These are phyloP conservation scores for Chlorociboria aeruginascens DNA, from an alignment of 495 filamentous ascomycete species.

Conservation along the genomic window DNA sequence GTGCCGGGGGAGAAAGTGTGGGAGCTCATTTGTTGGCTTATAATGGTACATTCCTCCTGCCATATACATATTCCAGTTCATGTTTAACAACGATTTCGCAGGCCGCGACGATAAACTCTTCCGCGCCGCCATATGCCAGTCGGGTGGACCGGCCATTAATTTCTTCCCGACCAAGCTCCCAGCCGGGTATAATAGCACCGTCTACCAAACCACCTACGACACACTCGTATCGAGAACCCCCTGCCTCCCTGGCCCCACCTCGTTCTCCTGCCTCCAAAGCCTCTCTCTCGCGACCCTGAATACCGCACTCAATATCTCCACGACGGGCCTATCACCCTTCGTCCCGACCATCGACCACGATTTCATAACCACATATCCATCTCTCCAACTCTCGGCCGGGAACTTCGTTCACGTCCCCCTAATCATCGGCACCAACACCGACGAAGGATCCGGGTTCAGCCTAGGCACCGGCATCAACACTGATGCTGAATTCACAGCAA, in stretches of 20 bases:
- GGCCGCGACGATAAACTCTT: conserved; percentile 12
- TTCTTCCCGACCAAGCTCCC: conserved; percentile 7
- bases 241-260: conserved; percentile 27
- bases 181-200: conserved; percentile 17
- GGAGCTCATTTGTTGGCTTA: conserved; percentile 40
- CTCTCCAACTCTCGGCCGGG: conserved; percentile 24
- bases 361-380: conserved; percentile 25
- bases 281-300: conserved; percentile 29
- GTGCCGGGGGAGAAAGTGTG: conserved; percentile 41
- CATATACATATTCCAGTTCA: conserved; percentile 18
- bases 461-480: conserved; percentile 31
- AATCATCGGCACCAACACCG: conserved; percentile 46
- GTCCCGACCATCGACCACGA: conserved; percentile 32
- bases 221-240: conserved; percentile 26
- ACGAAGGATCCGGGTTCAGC: conserved; percentile 45
- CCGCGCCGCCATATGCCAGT: conserved; percentile 33
- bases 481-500: conserved; percentile 25
- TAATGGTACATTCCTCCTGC: conserved; percentile 32
- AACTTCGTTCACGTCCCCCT: conserved; percentile 39
- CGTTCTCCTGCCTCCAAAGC: conserved; percentile 22
- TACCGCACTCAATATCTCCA: conserved; percentile 36
- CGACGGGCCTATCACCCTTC: conserved; percentile 14
- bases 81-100: not conserved
- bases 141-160: conserved; percentile 30
- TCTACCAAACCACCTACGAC: conserved; percentile 31